Evolutionary conservation across 2,329 filamentous ascomycete species (phyloP), one percentile per base, ranked within the genome.

Genomic region (Alternaria tenuissima): DNA sequence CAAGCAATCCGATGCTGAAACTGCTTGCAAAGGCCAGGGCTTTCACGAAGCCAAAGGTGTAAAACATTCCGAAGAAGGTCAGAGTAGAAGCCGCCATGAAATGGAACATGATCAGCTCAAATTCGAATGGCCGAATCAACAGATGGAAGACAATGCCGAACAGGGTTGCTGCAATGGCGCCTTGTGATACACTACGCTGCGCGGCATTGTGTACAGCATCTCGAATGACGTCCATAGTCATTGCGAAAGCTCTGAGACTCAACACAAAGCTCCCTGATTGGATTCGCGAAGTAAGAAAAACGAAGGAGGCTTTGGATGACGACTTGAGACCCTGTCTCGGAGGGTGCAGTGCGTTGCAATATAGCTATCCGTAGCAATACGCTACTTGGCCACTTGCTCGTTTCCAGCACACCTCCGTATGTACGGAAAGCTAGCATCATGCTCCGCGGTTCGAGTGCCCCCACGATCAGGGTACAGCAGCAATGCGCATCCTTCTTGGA

Each of bases 101-200:
- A 38, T 69, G 68, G 43, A 58, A 69, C 69, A 74, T 74, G 53
- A 65, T 42, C 4, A 64, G 32, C 41, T 73, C 71, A 49, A 72
- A 72, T 34, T 73, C 69, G 24, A 71, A 59, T 2, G 54, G 57
- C 7, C 51, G 55, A 28, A 68, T 65, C 2, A 48, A 56, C 4
- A 68, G 34, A 38, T 72, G 71, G 41, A 71, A 68, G 2, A 69
- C n/a, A 4, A 70, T 20, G 5, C 68, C 68, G 18, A 69, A 47
- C 7, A 70, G 34, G 16, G 55, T 52, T 16, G 61, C 59, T 34
- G 48, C 52, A 18, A 46, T 43, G 16, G 56, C 63, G 24, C 51
- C 52, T 30, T 46, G 47, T 5, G 41, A 34, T 11, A 26, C 16
- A 38, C 48, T 32, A 18, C 32, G 30, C 22, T 53, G 52, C 5